Evolutionary conservation across 352 stramenopile genomes (phyloP), one percentile per base, ranked within the genome.

Genomic region (Globisporangium emineosum): DNA sequence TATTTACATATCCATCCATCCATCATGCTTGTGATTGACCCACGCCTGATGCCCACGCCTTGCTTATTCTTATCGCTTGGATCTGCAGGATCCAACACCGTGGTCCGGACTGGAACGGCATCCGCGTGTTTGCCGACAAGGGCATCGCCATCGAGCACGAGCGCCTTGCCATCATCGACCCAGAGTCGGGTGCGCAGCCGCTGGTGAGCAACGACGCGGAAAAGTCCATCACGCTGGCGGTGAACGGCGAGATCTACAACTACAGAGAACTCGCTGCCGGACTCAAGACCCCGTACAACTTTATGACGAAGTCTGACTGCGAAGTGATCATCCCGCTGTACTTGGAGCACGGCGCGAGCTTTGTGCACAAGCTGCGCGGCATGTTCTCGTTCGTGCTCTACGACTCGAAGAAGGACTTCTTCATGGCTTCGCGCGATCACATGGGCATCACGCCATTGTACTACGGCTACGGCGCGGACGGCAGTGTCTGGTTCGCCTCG

Each of bases 241-340:
- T 97, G 42, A 99, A 99, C 78, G 97, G 97, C 53, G 97, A 99
- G 81, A 98, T 99, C 65, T 99, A 99, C 91, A 99, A 99, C 82
- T 98, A 99, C 86, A 96, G 97, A 73, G 89, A 99, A 72, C 75
- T 99, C 9, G 97, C 97, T 43, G 67, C 76, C 5, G 47, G 71
- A n/a, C 74, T 98, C 9, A 64, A 72, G 37, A 86, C 84, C 42
- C 84, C 94, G n/a, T 99, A 99, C 76, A 73, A 75, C 30, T 98
- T 98, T 64, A 66, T 91, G 49, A 99, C 97, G 62, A 97, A 98
- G 67, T 98, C 89, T 51, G 97, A 99, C 79, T 99, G 97, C 73
- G 97, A 99, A 71, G 83, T 98, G 10, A 98, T 99, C 78, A 95
- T 99, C 67, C 97, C 97, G 50, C 75, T 99, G 10, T 99, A 98